Conservation (phyloP, 768 basidiomycete genomes). For the Suillus subaureus region DNA sequence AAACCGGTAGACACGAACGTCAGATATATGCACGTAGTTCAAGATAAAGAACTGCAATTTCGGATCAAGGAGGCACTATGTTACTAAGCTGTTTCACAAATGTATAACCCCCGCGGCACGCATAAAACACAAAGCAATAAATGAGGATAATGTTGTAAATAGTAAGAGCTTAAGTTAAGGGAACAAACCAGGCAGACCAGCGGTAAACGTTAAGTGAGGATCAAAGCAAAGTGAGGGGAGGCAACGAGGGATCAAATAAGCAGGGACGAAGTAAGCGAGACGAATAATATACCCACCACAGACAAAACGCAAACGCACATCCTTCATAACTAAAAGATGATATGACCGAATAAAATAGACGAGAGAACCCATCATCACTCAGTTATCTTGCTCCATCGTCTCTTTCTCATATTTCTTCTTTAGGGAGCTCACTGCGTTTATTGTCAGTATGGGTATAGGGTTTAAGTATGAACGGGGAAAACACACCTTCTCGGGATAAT, state of each 20-base stretch:
- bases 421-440: constrained; percentile 70
- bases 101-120: too few species aligned
- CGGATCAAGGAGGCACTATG: too few species aligned
- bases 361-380: constrained; percentile 7
- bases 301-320: neutral
- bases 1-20: neutral
- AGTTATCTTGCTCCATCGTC: constrained; percentile 57
- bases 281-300: neutral
- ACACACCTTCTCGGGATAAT: constrained; percentile 82
- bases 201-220: neutral
- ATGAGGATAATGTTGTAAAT: neutral
- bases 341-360: neutral
- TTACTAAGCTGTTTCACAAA: neutral
- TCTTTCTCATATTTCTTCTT: constrained; percentile 83
- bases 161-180: neutral
- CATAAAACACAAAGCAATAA: neutral
- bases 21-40: neutral
- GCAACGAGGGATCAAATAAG: neutral
- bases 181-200: neutral
- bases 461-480: neutral
- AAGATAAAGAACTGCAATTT: too few species aligned
- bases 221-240: neutral
- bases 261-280: neutral
- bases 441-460: constrained; percentile 1
- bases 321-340: neutral